Base-by-base conservation (phyloP, 2,329 filamentous ascomycete species). In the Pyrenophora seminiperda region DNA sequence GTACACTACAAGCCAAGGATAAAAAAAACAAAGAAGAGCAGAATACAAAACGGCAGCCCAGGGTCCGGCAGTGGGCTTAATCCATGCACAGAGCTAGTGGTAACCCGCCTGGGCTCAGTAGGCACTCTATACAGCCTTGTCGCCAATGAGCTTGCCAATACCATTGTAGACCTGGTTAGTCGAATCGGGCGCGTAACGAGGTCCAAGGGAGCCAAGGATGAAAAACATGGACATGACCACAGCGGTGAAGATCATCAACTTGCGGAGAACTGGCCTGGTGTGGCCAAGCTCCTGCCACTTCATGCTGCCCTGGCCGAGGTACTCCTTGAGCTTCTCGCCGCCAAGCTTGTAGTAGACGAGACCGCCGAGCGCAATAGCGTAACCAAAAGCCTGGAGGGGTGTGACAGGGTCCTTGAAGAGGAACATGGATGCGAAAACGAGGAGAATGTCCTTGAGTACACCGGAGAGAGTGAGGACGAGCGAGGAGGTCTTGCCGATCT, bases 341-440 rank as follows among this genome's bases (percentile, higher is more conserved):
- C 90, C 89, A 53, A 93, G 86, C 82, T 92, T 92, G 82, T 91
- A 93, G 82, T 90, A 91, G 61, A 91, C 76, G 77, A 94, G 89
- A 67, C 89, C 90, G 56, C 78, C 81, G 22, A 93, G 83, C 41
- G 90, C 89, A 69, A 93, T 90, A 73, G 81, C 82, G 81, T 93
- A 94, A 62, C 90, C 90, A 71, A 93, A 91, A 73, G 89, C 87
- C 78, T 94, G 90, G 48, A 93, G 83, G 47, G 77, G 77, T 13
- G 87, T 84, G 57, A 93, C 86, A 42, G 86, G 83, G 56, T 89
- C 89, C 63, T 84, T 83, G 87, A 89, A 93, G 73, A 93, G 89
- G 59, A 89, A 74, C 84, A 92, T 91, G 54, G 88, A 91, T 37
- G 88, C 87, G 44, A 80, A 78, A 52, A 94, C 90, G 41, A 94